Base-by-base conservation (phyloP, 768 basidiomycete species). In the Amanita fuliginea region DNA sequence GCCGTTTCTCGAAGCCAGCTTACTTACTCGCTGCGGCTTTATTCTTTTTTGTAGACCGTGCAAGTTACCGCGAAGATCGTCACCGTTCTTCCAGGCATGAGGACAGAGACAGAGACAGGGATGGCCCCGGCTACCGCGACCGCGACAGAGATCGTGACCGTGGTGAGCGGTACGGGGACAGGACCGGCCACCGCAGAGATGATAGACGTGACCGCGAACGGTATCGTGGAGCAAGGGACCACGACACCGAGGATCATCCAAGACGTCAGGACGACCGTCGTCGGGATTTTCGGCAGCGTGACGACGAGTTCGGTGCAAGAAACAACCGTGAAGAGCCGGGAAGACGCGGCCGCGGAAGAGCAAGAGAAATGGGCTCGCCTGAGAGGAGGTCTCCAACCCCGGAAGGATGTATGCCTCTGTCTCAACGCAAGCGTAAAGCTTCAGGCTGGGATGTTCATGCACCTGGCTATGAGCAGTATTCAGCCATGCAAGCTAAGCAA, bases 401-500 rank as follows among this genome's bases (percentile, higher is more conserved):
- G 0, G 83, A 89, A 59, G 87, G 85, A 42, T 77, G 81, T 11
- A 69, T 81, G 36, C 83, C 89, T 0, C 67, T 99, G 54, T 84
- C 86, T 6, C 90, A 97, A 61, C 73, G 93, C 54, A 86, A 85
- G 62, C 73, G 93, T 24, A 89, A 88, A 58, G 86, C 90, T 4
- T 92, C 90, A 40, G 88, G 89, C 0, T 99, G 96, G 96, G 92
- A 99, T 65, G 85, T 96, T 18, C 86, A 92, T 64, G 90, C 94
- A 14, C 86, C 89, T 3, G 93, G 93, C 3, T 98, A 96, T 55
- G 95, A 98, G 60, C 87, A 88, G 57, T 90, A 96, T 58, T 85
- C 84, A 4, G 92, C 95, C 13, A 76, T 92, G 73, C 93, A 97
- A 63, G 96, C 96, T n/a, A 99, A 99, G 66, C 86, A 92, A 69